These are phyloP conservation scores for Alternaria solani DNA, from an alignment of 2,329 filamentous ascomycete genomes.

Conservation along the genomic window DNA sequence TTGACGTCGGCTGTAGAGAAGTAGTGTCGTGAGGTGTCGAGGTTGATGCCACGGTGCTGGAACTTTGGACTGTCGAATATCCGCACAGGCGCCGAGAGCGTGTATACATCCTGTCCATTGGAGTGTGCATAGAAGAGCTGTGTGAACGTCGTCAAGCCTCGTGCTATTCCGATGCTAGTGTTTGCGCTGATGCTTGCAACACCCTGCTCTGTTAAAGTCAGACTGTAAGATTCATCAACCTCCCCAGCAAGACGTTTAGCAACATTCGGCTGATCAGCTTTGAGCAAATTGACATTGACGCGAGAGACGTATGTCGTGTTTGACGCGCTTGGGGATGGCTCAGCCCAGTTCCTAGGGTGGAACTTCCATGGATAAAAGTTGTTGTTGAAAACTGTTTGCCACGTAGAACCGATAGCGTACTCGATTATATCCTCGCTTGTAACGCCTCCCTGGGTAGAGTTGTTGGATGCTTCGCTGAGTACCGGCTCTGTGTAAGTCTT, in stretches of 20 bases:
- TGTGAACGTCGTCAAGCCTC: slow-evolving; percentile 77
- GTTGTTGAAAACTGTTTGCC: slow-evolving; percentile 70
- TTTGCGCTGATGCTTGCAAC: slow-evolving; percentile 69
- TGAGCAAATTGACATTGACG: slow-evolving; percentile 70
- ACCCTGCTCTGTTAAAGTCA: slow-evolving; percentile 67
- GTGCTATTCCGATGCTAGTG: slow-evolving; percentile 73
- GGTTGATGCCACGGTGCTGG: slow-evolving; percentile 77
- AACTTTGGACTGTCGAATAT: slow-evolving; percentile 80
- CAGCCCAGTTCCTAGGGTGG: slow-evolving; percentile 67
- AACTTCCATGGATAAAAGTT: slow-evolving; percentile 83
- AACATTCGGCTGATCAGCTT: slow-evolving; percentile 60
- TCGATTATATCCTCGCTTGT: slow-evolving; percentile 60
- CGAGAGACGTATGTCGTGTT: slow-evolving; percentile 62
- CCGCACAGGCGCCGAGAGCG: slow-evolving; percentile 71
- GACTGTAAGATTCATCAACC: slow-evolving; percentile 78
- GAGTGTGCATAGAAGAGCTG: slow-evolving; percentile 83
- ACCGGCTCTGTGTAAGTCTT: slow-evolving; percentile 19
- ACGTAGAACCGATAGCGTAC: slow-evolving; percentile 62
- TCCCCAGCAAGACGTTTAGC: slow-evolving; percentile 69
- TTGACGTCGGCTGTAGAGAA: slow-evolving; percentile 73
- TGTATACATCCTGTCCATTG: slow-evolving; percentile 66
- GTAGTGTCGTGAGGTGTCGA: slow-evolving; percentile 79
- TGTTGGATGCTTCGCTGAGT: background rate
- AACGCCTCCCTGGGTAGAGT: slow-evolving; percentile 25
- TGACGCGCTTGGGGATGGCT: slow-evolving; percentile 61